Base-by-base conservation (phyloP, 495 filamentous ascomycete genomes). In the Penicillium manginii region DNA sequence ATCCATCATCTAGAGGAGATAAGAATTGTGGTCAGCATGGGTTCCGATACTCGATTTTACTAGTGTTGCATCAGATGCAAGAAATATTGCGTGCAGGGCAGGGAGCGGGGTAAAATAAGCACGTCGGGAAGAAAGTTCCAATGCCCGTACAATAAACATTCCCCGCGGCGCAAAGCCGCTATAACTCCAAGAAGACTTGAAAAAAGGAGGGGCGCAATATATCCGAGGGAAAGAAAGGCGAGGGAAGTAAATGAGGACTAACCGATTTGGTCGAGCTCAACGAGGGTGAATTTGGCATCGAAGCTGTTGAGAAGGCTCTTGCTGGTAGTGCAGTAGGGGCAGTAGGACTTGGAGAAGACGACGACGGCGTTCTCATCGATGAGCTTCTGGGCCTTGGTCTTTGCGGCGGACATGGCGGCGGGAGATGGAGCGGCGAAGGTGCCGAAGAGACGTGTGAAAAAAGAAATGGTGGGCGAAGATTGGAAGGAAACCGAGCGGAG, bases 341-440 rank as follows among this genome's bases (percentile, higher is more conserved):
- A 99, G 78, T 89, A 96, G 14, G 88, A 91, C 79, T 99, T 99
- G 72, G 86, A 90, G 84, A 98, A 98, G 62, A 98, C 89, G 59
- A 93, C 91, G 67, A 98, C 94, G 59, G 86, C 81, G 76, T 98
- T 93, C 62, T 97, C 89, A 70, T 96, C 84, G 69, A 99, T 97
- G 76, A 97, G 86, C 59, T 67, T 69, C 75, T 96, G 88, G 46
- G 91, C 92, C 73, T 93, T 93, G 57, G 84, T 84, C 78, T 91
- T 92, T 59, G 93, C 91, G 74, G 89, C 86, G 66, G 92, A 89
- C 88, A 93, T 93, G 64, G 72, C 84, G 69, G 81, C 78, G 62
- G 90, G 79, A 55, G 79, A 76, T 22, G 72, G 59, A 61, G 80
- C 72, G 67, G 81, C 71, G 54, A 84, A 80, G 59, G 81, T 81